phyloP scores from a whole-genome alignment of 305 asterid genomes.

The Plantago coronopus region DNA sequence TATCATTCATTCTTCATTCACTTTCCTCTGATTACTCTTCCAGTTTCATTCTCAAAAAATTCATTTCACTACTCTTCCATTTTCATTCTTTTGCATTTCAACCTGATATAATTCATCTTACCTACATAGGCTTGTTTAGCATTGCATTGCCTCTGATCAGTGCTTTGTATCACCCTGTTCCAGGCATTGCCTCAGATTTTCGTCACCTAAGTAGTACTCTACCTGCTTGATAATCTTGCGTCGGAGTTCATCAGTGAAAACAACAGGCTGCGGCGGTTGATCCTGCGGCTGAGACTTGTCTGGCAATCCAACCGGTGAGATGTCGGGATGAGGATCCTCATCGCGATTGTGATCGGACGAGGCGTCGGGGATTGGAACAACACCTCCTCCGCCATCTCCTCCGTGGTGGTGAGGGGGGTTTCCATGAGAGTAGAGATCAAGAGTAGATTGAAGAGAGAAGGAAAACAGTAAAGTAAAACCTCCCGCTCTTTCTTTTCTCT shows the following conservation, averaged over 20 bases:
- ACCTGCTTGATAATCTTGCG: constrained; percentile 78
- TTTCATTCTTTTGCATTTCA: no score
- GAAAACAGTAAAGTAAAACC: constrained; percentile 23
- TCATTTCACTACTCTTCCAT: no score
- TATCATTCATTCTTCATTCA: no score
- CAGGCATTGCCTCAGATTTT: constrained; percentile 68
- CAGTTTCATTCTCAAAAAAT: no score
- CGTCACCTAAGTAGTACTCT: constrained; percentile 91
- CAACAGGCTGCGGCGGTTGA: constrained; percentile 30
- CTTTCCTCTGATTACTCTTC: no score
- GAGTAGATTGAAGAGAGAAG: constrained; percentile 30
- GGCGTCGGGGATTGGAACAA: constrained; percentile 37
- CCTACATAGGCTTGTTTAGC: no score
- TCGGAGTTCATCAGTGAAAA: constrained; percentile 63
- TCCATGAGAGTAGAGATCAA: constrained; percentile 30
- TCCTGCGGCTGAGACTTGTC: constrained; percentile 44
- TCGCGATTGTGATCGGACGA: constrained; percentile 45
- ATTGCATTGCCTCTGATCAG: no score
- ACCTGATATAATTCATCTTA: no score
- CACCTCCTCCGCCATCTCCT: constrained; percentile 31
- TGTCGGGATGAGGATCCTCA: constrained; percentile 46
- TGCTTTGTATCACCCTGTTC: no score
- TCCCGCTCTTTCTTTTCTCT: constrained; percentile 28
- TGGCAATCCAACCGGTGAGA: constrained; percentile 72
- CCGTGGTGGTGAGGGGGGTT: constrained; percentile 10